Conservation (phyloP, 2,329 filamentous ascomycete species). For the Tolypocladium endophyticum region DNA sequence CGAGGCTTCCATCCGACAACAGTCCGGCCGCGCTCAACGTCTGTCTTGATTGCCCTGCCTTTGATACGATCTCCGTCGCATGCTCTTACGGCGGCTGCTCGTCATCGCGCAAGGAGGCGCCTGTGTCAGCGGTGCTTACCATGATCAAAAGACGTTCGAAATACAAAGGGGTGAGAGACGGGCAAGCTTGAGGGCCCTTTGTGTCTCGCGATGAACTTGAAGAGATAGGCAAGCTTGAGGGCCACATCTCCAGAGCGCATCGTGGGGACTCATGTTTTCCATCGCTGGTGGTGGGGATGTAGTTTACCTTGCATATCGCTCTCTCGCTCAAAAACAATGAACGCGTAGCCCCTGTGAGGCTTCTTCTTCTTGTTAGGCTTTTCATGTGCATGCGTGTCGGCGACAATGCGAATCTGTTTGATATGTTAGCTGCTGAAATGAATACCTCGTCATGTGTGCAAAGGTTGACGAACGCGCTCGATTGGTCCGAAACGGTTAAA, state of each 20-base stretch:
- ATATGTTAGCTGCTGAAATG: conserved; percentile 1
- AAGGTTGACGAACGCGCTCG: conserved; percentile 57
- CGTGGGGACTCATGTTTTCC: conserved; percentile 5
- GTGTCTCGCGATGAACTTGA: conserved; percentile 34
- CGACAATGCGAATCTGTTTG: conserved; percentile 72
- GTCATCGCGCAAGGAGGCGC: conserved; percentile 44
- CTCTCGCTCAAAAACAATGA: conserved; percentile 93
- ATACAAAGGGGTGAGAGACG: conserved; percentile 27
- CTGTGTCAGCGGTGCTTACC: conserved; percentile 62
- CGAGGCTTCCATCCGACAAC: conserved; percentile 89
- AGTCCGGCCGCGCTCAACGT: conserved; percentile 91
- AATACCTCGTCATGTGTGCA: background rate
- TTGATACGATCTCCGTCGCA: conserved; percentile 87
- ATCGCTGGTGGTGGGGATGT: conserved; percentile 19
- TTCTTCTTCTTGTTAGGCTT: conserved; percentile 71
- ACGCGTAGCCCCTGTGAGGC: conserved; percentile 82
- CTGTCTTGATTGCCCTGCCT: conserved; percentile 83
- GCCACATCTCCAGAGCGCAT: conserved; percentile 24
- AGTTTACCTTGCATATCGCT: conserved; percentile 97
- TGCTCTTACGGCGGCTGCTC: conserved; percentile 77
- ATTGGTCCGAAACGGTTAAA: conserved; percentile 91
- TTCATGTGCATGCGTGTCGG: conserved; percentile 59
- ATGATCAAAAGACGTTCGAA: conserved; percentile 14
- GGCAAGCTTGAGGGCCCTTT: conserved; percentile 47
- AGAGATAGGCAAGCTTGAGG: conserved; percentile 31